phyloP scores from a whole-genome alignment of 352 stramenopile genomes.

The Aphanomyces euteiches region DNA sequence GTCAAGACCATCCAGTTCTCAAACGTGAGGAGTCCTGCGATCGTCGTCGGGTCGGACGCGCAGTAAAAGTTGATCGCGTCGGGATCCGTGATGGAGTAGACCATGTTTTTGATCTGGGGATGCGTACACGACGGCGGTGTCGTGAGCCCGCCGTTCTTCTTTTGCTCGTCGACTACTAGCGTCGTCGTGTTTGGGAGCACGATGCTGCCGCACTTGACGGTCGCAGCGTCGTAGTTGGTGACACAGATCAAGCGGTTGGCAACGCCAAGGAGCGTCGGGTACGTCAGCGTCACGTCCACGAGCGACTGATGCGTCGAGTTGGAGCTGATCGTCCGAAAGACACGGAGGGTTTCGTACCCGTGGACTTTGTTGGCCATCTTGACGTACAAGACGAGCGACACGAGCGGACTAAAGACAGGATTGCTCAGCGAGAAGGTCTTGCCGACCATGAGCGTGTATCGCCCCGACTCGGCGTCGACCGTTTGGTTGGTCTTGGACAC shows the following conservation, averaged over 20 bases:
- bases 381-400: no score
- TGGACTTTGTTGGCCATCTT: no score
- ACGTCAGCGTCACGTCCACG: no score
- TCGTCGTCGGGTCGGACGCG: background rate
- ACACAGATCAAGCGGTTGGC: background rate
- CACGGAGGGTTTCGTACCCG: no score
- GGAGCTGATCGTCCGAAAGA: no score
- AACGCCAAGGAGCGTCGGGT: no score
- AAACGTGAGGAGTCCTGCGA: background rate
- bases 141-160: background rate
- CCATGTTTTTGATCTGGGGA: slow-evolving; percentile 4
- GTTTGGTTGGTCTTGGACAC: no score
- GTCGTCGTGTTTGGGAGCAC: background rate
- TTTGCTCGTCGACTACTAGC: background rate
- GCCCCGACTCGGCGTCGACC: no score
- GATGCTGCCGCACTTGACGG: background rate
- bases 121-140: background rate
- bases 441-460: no score
- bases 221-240: background rate
- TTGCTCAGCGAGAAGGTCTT: no score
- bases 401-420: no score
- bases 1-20: background rate
- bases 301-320: no score
- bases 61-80: background rate
- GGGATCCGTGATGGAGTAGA: background rate